A percentile compares a stretch with the other conserved stretches of the same genome.
Conservation (phyloP, 202 grass and related monocot genomes). For the Panicum hallii region DNA sequence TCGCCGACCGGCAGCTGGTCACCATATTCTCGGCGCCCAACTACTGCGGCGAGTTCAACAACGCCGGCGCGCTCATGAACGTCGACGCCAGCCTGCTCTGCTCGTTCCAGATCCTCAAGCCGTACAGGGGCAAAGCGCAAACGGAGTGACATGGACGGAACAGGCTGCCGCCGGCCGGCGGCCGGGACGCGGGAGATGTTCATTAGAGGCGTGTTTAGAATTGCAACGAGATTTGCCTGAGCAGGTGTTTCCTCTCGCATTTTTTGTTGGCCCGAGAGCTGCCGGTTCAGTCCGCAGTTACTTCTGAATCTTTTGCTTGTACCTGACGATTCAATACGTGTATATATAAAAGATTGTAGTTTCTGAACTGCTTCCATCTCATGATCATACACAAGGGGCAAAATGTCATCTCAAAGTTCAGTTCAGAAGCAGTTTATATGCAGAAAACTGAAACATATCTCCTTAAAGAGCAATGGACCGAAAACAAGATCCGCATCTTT, state of each 20-base stretch:
- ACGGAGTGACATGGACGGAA: constrained; percentile 13
- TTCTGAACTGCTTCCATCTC: constrained; percentile 3
- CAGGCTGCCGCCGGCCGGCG: too few relatives aligned
- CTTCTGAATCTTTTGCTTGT: constrained; percentile 43
- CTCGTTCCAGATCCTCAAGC: constrained; percentile 69
- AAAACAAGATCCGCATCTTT: neutral
- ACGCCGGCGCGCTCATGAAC: constrained; percentile 62
- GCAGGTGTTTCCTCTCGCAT: neutral
- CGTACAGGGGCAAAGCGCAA: constrained; percentile 46
- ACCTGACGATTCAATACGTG: constrained; percentile 45
- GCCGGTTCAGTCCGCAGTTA: constrained; percentile 3
- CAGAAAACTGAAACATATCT: neutral
- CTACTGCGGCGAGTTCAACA: constrained; percentile 72
- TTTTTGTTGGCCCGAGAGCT: neutral
- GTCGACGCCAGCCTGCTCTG: constrained; percentile 62
- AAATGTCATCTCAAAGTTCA: constrained; percentile 18
- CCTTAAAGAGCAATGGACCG: neutral
- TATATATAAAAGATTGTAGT: constrained; percentile 47
- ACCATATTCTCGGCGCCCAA: constrained; percentile 65
- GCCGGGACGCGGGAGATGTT: neutral
- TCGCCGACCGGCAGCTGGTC: constrained; percentile 57
- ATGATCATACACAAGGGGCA: neutral
- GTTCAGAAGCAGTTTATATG: neutral
- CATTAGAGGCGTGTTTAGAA: constrained; percentile 28
- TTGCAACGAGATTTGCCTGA: constrained; percentile 17